Evolutionary conservation across 148 eudicot genomes (phyloP).

Genomic region (Rhododendron mucronatum): DNA sequence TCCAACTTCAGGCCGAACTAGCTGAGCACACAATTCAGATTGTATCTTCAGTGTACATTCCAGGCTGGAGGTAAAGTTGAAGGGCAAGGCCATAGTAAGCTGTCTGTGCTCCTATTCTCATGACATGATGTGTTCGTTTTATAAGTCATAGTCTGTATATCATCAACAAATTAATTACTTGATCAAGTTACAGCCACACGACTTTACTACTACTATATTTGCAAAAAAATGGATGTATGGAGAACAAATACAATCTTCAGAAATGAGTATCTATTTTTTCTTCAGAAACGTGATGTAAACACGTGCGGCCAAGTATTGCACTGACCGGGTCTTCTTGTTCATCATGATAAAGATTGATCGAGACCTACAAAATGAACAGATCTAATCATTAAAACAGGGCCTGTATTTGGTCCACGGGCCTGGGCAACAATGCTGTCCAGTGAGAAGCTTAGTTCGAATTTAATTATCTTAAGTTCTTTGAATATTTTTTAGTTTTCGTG

Average conservation of each 20-base stretch:
- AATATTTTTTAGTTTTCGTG: neutral
- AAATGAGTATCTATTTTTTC: neutral
- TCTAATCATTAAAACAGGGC: too few relatives aligned
- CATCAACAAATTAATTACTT: too few relatives aligned
- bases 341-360: too few relatives aligned
- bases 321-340: too few relatives aligned
- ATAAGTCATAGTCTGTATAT: neutral
- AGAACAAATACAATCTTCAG: neutral
- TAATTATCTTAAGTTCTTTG: neutral
- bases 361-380: neutral
- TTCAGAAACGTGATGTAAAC: too few relatives aligned
- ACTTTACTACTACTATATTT: too few relatives aligned
- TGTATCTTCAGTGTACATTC: neutral
- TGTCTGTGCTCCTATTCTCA: neutral
- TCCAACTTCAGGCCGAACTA: conserved; percentile 14
- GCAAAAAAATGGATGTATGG: neutral
- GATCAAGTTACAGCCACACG: too few relatives aligned
- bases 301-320: too few relatives aligned
- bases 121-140: neutral
- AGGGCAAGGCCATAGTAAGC: neutral
- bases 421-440: neutral
- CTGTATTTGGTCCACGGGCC: too few relatives aligned
- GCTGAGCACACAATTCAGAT: neutral
- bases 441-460: neutral
- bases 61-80: neutral